Conservation (phyloP, 2,329 filamentous ascomycete genomes). For the Trichoderma oligosporum region DNA sequence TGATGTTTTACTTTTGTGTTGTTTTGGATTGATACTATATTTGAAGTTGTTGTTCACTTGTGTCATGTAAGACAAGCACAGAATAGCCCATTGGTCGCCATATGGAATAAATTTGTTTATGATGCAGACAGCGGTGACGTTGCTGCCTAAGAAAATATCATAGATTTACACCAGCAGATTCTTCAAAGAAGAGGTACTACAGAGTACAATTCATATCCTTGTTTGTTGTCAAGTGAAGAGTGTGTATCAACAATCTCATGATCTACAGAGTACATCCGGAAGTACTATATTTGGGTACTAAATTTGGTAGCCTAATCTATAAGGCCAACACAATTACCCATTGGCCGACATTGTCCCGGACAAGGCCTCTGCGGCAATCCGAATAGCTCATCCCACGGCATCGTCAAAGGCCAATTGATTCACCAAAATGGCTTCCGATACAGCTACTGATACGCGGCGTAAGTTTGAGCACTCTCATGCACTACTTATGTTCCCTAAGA, state of each 20-base stretch:
- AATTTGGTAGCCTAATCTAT: conserved; percentile 5
- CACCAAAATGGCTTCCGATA: conserved; percentile 37
- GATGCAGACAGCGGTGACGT: neutral
- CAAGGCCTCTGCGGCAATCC: conserved; percentile 3
- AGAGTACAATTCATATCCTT: neutral
- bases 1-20: neutral
- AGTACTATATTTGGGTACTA: too few species aligned
- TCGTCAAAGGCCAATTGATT: conserved; percentile 34
- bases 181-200: neutral
- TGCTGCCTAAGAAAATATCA: neutral
- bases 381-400: conserved; percentile 16
- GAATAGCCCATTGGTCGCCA: neutral
- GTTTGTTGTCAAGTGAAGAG: neutral
- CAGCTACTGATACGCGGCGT: conserved; percentile 38
- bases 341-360: conserved; percentile 17
- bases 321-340: neutral
- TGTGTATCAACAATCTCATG: neutral
- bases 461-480: conserved; percentile 24
- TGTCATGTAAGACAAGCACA: neutral
- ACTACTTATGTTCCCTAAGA: rapidly evolving
- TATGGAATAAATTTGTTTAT: neutral
- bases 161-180: neutral
- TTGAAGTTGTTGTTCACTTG: neutral
- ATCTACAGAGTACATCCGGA: too few species aligned
- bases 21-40: neutral